Percentiles rank a stretch among this genome's conserved stretches.
phyloP scores from a whole-genome alignment of 2,329 filamentous ascomycete species.

The Xylaria polymorpha region DNA sequence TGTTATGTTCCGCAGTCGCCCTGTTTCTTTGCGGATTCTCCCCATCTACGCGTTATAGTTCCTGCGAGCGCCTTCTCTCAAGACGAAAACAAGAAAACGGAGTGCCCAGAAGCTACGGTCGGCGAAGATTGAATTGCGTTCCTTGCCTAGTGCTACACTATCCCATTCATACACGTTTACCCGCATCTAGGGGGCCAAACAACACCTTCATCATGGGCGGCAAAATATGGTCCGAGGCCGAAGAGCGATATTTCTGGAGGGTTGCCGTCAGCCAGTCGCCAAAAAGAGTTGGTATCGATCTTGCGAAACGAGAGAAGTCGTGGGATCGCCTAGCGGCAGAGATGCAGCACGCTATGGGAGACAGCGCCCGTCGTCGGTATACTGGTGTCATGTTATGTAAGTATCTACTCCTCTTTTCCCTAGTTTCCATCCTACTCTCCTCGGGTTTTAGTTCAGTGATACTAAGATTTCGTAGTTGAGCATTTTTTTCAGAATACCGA shows the following conservation, averaged over 20 bases:
- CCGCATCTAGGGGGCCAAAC: not conserved
- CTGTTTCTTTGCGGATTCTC: no score
- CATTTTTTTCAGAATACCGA: slow-evolving; percentile 59
- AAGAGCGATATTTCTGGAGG: slow-evolving; percentile 64
- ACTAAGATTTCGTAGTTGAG: slow-evolving; percentile 52
- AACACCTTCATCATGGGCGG: slow-evolving; percentile 56
- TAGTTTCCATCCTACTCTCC: not conserved
- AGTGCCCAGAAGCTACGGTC: not conserved
- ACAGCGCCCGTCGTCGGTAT: slow-evolving; percentile 54
- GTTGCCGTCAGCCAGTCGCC: slow-evolving; percentile 53
- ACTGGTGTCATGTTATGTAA: slow-evolving; percentile 56
- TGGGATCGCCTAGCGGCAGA: slow-evolving; percentile 54
- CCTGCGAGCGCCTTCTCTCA: not conserved
- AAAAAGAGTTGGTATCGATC: slow-evolving; percentile 47
- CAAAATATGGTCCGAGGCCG: slow-evolving; percentile 60
- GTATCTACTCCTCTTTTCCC: slow-evolving; percentile 38
- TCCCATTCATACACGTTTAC: not conserved
- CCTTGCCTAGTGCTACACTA: not conserved
- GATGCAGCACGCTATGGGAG: slow-evolving; percentile 55
- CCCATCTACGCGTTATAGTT: not conserved
- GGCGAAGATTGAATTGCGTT: not conserved
- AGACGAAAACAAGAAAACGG: not conserved
- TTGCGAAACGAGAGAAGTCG: slow-evolving; percentile 44
- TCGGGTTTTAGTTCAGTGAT: not conserved
- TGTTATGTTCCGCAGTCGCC: not conserved